Base-by-base conservation (phyloP, 352 stramenopile genomes). In the Pythium rishiriense region DNA sequence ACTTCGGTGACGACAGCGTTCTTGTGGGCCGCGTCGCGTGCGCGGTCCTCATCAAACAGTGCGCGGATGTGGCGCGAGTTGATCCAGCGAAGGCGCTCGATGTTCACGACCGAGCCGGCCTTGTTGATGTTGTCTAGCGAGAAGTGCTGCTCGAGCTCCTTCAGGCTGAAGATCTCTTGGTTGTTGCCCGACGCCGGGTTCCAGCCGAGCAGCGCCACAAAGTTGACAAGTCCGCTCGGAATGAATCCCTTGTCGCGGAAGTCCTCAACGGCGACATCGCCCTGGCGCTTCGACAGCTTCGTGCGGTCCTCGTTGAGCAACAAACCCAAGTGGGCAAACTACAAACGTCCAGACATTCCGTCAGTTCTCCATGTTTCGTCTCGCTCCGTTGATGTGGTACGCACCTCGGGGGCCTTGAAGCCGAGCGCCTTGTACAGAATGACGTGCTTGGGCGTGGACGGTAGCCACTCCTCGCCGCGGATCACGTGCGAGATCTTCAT, bases 401-500 rank as follows among this genome's bases (percentile, higher is more conserved):
- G 53, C 66, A 94, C 85, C 54, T 76, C 69, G 3, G 87, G 87
- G 14, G 76, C 54, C 39, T 87, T 57, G 48, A 89, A 96, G 14
- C 88, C 89, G 19, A 98, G 74, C 35, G 83, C 86, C 58, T 94
- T 91, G 75, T 98, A 97, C 57, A 98, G 62, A 7, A 97, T 82
- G 0, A 96, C 58, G 66, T 98, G 92, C 68, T 97, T 97, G 19
- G 92, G 92, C 5, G 88, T 95, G 2, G 90, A 97, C 26, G 88
- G 87, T 3, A 98, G 74, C 92, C 92, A 98, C 68, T 98, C 92
- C 58, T 99, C 97, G 10, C 96, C 97, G 31, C 97, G 94, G 61
- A 99, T 98, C 19, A 99, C 97, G 45, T 98, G 98, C 41, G 96
- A 98, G 73, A 99, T 98, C 48, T 87, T 84, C 97, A 99, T 99